Percentiles rank a stretch among this genome's conserved stretches.
phyloP scores from a whole-genome alignment of 371 early-diverging fungal genomes.

The Mortierella sp. region DNA sequence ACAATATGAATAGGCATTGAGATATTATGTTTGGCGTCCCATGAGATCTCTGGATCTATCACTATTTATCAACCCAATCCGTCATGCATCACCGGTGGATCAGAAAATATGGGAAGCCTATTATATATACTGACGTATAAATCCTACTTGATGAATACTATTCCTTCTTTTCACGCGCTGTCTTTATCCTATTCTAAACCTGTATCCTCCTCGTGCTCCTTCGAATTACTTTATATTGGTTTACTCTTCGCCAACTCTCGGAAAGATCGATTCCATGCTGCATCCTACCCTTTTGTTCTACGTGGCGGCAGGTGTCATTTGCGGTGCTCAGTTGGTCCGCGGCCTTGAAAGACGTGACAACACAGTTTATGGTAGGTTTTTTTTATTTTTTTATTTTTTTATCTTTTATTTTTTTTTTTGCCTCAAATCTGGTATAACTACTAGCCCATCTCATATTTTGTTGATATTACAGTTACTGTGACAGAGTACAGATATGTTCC shows the following conservation, averaged over 20 bases:
- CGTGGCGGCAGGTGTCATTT: neutral
- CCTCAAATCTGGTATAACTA: too few species aligned
- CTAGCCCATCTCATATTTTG: too few species aligned
- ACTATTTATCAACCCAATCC: too few species aligned
- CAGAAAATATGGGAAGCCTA: too few species aligned
- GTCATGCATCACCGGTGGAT: too few species aligned
- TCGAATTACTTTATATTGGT: neutral
- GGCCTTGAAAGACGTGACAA: neutral
- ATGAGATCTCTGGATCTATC: too few species aligned
- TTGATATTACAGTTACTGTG: conserved; percentile 5
- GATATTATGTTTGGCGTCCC: too few species aligned
- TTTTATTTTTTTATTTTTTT: neutral
- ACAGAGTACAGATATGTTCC: conserved; percentile 16
- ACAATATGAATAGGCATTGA: too few species aligned
- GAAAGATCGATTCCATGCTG: neutral
- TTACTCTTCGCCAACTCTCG: neutral
- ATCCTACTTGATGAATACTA: too few species aligned
- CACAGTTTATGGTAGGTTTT: conserved; percentile 11
- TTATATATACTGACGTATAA: too few species aligned
- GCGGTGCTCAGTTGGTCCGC: neutral
- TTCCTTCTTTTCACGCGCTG: too few species aligned
- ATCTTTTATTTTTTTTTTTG: neutral
- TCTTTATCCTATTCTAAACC: too few species aligned
- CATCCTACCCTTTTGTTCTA: neutral
- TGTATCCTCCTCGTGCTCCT: neutral